phyloP scores from a whole-genome alignment of 2,329 filamentous ascomycete species.

The Trichoderma cornu-damae region DNA sequence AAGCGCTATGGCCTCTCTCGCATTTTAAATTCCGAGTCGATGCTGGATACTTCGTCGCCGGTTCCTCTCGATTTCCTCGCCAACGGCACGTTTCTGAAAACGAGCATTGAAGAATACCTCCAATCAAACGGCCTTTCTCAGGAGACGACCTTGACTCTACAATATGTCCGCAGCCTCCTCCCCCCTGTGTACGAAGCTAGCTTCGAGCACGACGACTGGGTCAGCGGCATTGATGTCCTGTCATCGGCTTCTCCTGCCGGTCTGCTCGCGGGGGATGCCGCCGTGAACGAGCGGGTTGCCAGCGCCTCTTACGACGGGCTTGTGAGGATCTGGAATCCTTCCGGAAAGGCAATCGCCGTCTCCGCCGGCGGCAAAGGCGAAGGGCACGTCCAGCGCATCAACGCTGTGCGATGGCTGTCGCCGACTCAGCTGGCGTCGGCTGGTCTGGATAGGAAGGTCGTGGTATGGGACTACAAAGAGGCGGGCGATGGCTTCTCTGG shows the following conservation, averaged over 20 bases:
- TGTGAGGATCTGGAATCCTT: constrained; percentile 82
- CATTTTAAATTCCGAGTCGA: constrained; percentile 66
- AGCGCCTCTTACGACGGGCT: constrained; percentile 92
- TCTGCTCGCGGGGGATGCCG: constrained; percentile 35
- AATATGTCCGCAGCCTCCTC: constrained; percentile 88
- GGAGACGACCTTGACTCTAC: constrained; percentile 79
- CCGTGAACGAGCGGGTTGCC: constrained; percentile 56
- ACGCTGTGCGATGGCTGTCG: constrained; percentile 78
- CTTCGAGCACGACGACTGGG: constrained; percentile 98
- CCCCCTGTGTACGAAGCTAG: constrained; percentile 85
- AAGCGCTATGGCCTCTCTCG: constrained; percentile 66
- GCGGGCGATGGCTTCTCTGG: constrained; percentile 54
- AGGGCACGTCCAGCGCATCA: constrained; percentile 72
- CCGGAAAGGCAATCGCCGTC: constrained; percentile 76
- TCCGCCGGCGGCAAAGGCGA: constrained; percentile 62
- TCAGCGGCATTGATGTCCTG: constrained; percentile 78
- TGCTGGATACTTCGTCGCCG: constrained; percentile 60
- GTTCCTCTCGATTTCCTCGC: constrained; percentile 92
- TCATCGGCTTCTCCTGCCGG: constrained; percentile 60
- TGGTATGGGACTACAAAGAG: constrained; percentile 85
- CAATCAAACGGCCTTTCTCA: constrained; percentile 79
- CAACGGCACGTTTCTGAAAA: constrained; percentile 85
- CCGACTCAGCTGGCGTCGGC: constrained; percentile 74
- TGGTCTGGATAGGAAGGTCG: constrained; percentile 76
- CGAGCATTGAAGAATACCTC: constrained; percentile 87